Evolutionary conservation across 768 basidiomycete genomes (phyloP).

Genomic region (Leccinum disarticulatum): DNA sequence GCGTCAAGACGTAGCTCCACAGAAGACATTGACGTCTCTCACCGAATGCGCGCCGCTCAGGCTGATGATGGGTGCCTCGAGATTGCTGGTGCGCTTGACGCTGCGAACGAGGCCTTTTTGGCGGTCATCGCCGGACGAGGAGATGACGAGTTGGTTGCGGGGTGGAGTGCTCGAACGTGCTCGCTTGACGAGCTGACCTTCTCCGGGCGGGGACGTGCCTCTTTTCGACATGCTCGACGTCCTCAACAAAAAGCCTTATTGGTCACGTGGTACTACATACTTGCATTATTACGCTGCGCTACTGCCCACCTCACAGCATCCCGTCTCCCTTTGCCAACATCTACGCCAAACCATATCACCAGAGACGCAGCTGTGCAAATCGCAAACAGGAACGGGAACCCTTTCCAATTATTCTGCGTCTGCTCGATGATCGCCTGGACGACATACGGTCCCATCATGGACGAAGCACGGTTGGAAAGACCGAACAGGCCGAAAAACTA

Average conservation of each 20-base stretch:
- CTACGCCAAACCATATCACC: slow-evolving; percentile 76
- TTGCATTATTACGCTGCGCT: slow-evolving; percentile 16
- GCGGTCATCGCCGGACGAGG: slow-evolving; percentile 68
- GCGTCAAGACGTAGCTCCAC: not conserved
- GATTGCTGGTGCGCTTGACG: slow-evolving; percentile 87
- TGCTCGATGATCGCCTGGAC: slow-evolving; percentile 79
- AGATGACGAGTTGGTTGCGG: slow-evolving; percentile 74
- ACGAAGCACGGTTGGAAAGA: slow-evolving; percentile 79
- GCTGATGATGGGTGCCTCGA: slow-evolving; percentile 93
- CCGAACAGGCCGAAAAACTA: slow-evolving; percentile 89
- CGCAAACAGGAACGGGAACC: slow-evolving; percentile 82
- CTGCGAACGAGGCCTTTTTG: slow-evolving; percentile 80
- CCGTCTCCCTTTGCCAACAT: slow-evolving; percentile 58
- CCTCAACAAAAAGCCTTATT: not conserved
- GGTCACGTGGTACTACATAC: not conserved
- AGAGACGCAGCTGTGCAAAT: slow-evolving; percentile 64
- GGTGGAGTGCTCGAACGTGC: slow-evolving; percentile 47
- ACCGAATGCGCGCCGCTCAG: slow-evolving; percentile 86
- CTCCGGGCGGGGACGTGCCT: too few relatives aligned
- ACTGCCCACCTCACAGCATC: slow-evolving; percentile 63
- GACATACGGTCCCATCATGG: slow-evolving; percentile 84
- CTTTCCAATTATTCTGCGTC: slow-evolving; percentile 75
- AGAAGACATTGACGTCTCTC: slow-evolving; percentile 31
- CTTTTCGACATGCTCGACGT: slow-evolving; percentile 65
- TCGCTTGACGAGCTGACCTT: too few relatives aligned